phyloP scores from a whole-genome alignment of 352 stramenopile genomes.

The Achlya hypogyna region DNA sequence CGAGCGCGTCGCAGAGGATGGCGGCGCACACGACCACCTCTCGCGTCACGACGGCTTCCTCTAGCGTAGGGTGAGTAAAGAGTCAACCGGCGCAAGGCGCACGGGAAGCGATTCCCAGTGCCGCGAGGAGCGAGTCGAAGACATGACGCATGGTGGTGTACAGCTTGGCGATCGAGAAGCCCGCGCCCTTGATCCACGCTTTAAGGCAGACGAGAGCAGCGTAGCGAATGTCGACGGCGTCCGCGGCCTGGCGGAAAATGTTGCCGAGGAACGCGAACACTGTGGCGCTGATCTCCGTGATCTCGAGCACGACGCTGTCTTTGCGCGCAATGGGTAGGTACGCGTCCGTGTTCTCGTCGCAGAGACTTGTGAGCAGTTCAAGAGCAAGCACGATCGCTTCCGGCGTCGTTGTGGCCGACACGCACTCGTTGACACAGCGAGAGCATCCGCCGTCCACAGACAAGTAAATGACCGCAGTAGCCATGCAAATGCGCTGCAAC shows the following conservation, averaged over 20 bases:
- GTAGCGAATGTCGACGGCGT: background rate
- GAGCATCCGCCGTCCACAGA: conserved; percentile 9
- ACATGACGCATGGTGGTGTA: conserved; percentile 10
- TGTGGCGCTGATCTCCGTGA: conserved; percentile 9
- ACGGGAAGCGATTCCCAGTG: background rate
- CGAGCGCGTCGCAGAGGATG: conserved; percentile 11
- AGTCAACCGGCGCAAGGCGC: background rate
- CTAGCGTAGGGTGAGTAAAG: no score
- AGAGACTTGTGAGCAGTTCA: conserved; percentile 14
- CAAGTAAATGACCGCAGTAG: background rate
- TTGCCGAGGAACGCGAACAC: conserved; percentile 12
- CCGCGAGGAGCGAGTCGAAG: conserved; percentile 8
- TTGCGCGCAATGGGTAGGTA: conserved; percentile 13
- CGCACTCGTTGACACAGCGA: conserved; percentile 9
- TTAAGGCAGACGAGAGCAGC: conserved; percentile 6
- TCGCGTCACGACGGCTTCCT: background rate
- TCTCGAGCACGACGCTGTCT: conserved; percentile 14
- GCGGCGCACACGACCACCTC: conserved; percentile 17
- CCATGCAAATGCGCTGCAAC: conserved; percentile 18
- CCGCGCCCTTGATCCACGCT: conserved; percentile 18
- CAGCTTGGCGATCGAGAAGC: conserved; percentile 17
- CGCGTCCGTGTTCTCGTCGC: conserved; percentile 7
- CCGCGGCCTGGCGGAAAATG: background rate
- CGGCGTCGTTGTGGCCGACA: background rate
- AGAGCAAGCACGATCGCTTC: background rate